Evolutionary conservation across 768 basidiomycete species (phyloP).

Genomic region (Mycena filopes): DNA sequence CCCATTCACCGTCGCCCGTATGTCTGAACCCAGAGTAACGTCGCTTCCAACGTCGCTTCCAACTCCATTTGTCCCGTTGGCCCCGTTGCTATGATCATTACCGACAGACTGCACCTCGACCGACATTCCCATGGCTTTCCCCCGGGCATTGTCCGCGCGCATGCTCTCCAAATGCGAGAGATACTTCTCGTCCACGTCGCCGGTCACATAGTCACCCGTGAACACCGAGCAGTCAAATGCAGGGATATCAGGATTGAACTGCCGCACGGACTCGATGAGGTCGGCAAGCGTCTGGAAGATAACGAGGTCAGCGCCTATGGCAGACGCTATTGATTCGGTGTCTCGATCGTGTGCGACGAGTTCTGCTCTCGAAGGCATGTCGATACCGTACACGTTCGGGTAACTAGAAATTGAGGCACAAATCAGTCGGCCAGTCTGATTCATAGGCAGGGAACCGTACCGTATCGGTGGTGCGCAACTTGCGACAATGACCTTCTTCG

Average conservation of each 20-base stretch:
- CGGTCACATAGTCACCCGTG: constrained; percentile 96
- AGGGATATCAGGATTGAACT: constrained; percentile 81
- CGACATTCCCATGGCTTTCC: constrained; percentile 48
- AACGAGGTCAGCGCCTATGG: constrained; percentile 94
- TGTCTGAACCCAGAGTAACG: constrained; percentile 36
- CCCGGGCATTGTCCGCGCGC: constrained; percentile 85
- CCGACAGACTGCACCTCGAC: constrained; percentile 7
- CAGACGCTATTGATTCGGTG: constrained; percentile 74
- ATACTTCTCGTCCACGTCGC: constrained; percentile 88
- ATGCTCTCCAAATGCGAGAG: constrained; percentile 77
- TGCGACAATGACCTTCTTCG: constrained; percentile 94
- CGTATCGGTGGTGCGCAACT: constrained; percentile 98
- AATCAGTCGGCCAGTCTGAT: neutral
- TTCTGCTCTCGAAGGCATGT: constrained; percentile 97
- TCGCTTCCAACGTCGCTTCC: constrained; percentile 35
- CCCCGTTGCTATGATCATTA: constrained; percentile 12
- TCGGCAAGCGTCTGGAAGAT: constrained; percentile 95
- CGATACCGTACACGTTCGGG: constrained; percentile 98
- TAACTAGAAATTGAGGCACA: constrained; percentile 53
- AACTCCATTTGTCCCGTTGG: constrained; percentile 16
- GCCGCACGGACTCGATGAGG: constrained; percentile 85
- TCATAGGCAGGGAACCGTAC: constrained; percentile 47
- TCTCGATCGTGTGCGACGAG: constrained; percentile 88
- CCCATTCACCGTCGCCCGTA: constrained; percentile 64
- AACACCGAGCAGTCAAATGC: constrained; percentile 98